A percentile compares a stretch with the other conserved stretches of the same genome.
Evolutionary conservation across 1,139 yeast species (phyloP).

Genomic region (Torulaspora pretoriensis): DNA sequence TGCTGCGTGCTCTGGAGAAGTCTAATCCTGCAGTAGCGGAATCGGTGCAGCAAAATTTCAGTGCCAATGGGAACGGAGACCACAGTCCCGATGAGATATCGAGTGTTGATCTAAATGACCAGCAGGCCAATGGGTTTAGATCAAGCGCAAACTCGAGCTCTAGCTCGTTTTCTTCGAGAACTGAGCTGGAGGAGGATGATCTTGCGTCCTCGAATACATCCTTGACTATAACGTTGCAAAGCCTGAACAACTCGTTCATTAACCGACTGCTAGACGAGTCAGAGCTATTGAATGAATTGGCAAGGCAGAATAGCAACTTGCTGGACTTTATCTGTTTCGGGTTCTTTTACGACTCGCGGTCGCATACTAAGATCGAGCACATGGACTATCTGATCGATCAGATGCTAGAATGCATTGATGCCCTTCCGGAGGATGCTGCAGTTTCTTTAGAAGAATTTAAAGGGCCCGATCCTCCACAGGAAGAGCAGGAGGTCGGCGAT

Average conservation of each 20-base stretch:
- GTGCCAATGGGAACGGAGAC: slow-evolving; percentile 4
- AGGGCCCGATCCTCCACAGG: slow-evolving; percentile 7
- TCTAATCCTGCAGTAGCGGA: slow-evolving; percentile 17
- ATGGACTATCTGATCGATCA: slow-evolving; percentile 31
- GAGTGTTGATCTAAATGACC: slow-evolving; percentile 5
- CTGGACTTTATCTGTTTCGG: slow-evolving; percentile 50
- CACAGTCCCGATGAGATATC: slow-evolving; percentile 9
- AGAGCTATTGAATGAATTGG: slow-evolving; percentile 49
- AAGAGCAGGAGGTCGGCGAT: slow-evolving; percentile 5
- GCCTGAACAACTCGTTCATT: slow-evolving; percentile 56
- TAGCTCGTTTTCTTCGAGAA: slow-evolving; percentile 27
- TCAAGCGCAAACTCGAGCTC: slow-evolving; percentile 4
- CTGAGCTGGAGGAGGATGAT: slow-evolving; percentile 39
- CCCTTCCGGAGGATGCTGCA: slow-evolving; percentile 9
- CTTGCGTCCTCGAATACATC: slow-evolving; percentile 16
- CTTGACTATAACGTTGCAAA: slow-evolving; percentile 33
- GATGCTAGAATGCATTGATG: slow-evolving; percentile 25
- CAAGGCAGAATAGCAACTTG: slow-evolving; percentile 42
- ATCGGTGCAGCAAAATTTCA: slow-evolving; percentile 13
- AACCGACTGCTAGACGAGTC: slow-evolving; percentile 66
- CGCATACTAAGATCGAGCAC: slow-evolving; percentile 43
- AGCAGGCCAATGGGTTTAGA: background rate
- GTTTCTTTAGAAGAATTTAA: background rate
- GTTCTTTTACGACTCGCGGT: slow-evolving; percentile 32
- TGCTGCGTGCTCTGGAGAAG: slow-evolving; percentile 28